Evolutionary conservation across 768 basidiomycete genomes (phyloP).

Genomic region (Exidia glandulosa): DNA sequence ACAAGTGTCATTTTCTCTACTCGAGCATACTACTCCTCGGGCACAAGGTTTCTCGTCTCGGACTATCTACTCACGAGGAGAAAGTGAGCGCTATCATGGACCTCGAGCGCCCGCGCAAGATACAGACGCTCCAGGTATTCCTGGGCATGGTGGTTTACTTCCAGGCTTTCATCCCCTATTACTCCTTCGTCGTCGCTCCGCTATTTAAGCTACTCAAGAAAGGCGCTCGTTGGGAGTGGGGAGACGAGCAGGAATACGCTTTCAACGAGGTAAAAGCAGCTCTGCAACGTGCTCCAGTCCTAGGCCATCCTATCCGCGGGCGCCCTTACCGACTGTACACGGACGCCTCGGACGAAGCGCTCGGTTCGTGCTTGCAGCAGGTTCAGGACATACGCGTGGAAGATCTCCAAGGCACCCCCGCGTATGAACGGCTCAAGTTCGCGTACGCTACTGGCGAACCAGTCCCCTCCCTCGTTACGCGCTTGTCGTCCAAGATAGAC

Average conservation of each 20-base stretch:
- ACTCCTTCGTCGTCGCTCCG: too few species aligned
- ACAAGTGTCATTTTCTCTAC: conserved; percentile 25
- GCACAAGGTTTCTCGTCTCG: too few species aligned
- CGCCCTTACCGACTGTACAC: conserved; percentile 19
- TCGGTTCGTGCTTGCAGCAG: conserved; percentile 14
- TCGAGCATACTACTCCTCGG: conserved; percentile 24
- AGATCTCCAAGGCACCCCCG: conserved; percentile 13
- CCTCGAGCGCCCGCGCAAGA: conserved; percentile 15
- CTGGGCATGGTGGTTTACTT: conserved; percentile 30
- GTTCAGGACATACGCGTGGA: conserved; percentile 12
- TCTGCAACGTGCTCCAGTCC: conserved; percentile 21
- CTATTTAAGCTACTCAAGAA: too few species aligned
- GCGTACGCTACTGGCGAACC: conserved; percentile 6
- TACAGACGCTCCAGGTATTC: conserved; percentile 20
- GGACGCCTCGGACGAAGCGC: conserved; percentile 6
- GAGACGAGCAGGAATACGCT: conserved; percentile 13
- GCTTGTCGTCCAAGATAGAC: conserved; percentile 2
- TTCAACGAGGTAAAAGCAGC: conserved; percentile 20
- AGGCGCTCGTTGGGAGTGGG: conserved; percentile 14
- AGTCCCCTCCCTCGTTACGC: conserved; percentile 6
- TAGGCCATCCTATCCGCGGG: conserved; percentile 19
- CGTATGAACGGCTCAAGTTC: conserved; percentile 9
- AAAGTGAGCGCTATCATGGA: conserved; percentile 25
- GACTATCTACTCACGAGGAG: conserved; percentile 25
- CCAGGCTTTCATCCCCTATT: conserved; percentile 20